Percentiles rank a stretch among this genome's conserved stretches.
Evolutionary conservation across 805 yeast species (phyloP).

Genomic region (Yamadazyma kitorensis): DNA sequence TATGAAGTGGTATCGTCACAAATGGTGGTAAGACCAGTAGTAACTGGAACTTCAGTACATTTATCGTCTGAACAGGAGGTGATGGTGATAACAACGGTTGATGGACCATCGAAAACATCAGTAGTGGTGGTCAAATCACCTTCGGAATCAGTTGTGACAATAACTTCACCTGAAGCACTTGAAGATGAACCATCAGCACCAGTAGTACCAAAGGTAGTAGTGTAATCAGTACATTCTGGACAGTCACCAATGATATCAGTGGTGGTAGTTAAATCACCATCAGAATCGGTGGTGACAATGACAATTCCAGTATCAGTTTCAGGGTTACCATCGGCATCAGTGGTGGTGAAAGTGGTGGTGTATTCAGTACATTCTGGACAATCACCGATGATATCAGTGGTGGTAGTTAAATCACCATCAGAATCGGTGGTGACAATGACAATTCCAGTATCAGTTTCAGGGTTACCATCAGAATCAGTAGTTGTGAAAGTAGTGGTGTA

Average conservation of each 20-base stretch:
- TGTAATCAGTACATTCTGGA: constrained; percentile 6
- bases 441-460: constrained; percentile 14
- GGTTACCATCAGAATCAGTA: constrained; percentile 10
- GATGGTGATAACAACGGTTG: constrained; percentile 28
- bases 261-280: constrained; percentile 10
- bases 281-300: constrained; percentile 15
- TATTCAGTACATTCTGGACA: constrained; percentile 7
- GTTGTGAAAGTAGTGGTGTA: constrained; percentile 17
- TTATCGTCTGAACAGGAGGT: constrained; percentile 35
- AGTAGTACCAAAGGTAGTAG: constrained; percentile 6
- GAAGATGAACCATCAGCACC: constrained; percentile 1
- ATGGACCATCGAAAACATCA: constrained; percentile 9
- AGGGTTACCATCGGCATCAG: constrained; percentile 5
- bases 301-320: constrained; percentile 1
- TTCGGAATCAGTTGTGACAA: constrained; percentile 13
- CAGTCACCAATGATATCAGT: constrained; percentile 6
- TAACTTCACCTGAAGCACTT: constrained; percentile 7
- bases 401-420: constrained; percentile 12
- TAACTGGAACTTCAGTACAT: constrained; percentile 27
- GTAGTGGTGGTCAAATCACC: constrained; percentile 18
- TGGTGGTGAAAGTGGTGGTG: constrained; percentile 12
- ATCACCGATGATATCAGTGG: constrained; percentile 11
- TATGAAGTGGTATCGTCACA: constrained; percentile 21
- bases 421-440: constrained; percentile 16
- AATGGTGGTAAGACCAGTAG: constrained; percentile 35